Conservation (phyloP, 495 filamentous ascomycete genomes). For the Tricharina praecox region DNA sequence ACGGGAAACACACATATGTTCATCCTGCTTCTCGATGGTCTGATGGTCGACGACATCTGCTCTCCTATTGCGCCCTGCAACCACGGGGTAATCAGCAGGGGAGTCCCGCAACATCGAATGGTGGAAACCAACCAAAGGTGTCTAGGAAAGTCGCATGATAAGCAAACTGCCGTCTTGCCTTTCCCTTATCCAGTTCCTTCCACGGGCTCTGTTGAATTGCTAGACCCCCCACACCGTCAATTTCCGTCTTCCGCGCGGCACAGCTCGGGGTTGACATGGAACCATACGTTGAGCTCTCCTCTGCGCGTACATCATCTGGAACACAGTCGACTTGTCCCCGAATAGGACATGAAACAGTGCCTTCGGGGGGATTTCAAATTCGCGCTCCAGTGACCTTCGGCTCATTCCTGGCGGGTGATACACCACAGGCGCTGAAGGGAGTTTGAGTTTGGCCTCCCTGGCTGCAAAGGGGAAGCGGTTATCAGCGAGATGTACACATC, state of each 20-base stretch:
- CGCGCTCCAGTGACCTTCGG: constrained; percentile 46
- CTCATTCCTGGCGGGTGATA: constrained; percentile 73
- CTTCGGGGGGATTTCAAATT: constrained; percentile 77
- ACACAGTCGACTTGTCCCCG: constrained; percentile 84
- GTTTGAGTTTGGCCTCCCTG: constrained; percentile 55
- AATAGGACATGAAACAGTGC: constrained; percentile 91
- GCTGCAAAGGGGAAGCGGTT: no score
- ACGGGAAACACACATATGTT: constrained; percentile 51
- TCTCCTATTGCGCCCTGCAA: constrained; percentile 32
- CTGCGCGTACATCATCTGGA: constrained; percentile 79
- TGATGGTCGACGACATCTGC: constrained; percentile 65
- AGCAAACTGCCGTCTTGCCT: constrained; percentile 57
- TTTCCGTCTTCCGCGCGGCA: constrained; percentile 15
- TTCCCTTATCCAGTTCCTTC: constrained; percentile 48
- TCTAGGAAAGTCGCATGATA: constrained; percentile 57
- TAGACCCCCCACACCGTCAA: no score
- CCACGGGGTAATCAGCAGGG: neutral
- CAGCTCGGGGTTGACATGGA: neutral
- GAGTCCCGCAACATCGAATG: neutral
- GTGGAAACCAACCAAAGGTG: constrained; percentile 39
- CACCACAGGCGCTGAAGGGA: constrained; percentile 64
- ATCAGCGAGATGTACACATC: no score
- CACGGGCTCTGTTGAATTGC: constrained; percentile 73
- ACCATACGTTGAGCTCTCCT: constrained; percentile 53
- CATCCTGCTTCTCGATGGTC: constrained; percentile 77